Conservation (phyloP, 345 rosid species). For the Ceriops tagal region DNA sequence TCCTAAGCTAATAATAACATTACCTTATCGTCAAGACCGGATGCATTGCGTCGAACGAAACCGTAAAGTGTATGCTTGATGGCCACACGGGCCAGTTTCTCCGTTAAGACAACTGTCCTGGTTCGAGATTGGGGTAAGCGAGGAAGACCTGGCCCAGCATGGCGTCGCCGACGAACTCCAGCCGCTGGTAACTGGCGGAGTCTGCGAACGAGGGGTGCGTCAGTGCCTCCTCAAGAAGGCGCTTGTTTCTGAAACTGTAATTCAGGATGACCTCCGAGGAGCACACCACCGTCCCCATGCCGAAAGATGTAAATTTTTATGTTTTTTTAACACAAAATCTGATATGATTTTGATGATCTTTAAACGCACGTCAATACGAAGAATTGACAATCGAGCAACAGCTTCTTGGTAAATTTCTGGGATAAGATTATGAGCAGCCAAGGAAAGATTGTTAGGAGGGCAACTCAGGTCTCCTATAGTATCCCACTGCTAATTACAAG, state of each 20-base stretch:
- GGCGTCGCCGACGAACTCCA: constrained; percentile 81
- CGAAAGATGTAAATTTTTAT: too few species aligned
- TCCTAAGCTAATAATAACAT: too few species aligned
- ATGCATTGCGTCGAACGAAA: constrained; percentile 42
- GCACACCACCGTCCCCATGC: constrained; percentile 32
- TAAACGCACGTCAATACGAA: too few species aligned
- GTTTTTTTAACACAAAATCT: too few species aligned
- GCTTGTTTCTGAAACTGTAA: constrained; percentile 44
- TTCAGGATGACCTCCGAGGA: constrained; percentile 52
- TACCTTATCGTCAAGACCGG: constrained; percentile 43
- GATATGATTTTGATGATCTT: too few species aligned
- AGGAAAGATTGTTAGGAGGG: too few species aligned
- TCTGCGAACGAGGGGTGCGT: constrained; percentile 57
- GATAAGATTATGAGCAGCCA: too few species aligned
- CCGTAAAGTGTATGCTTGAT: constrained; percentile 43
- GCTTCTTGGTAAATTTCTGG: too few species aligned
- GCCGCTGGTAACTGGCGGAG: constrained; percentile 50
- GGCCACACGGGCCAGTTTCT: constrained; percentile 81
- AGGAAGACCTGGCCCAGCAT: constrained; percentile 45
- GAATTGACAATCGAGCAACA: too few species aligned
- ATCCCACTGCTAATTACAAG: too few species aligned
- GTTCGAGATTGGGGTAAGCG: constrained; percentile 50
- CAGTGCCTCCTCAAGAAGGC: constrained; percentile 55
- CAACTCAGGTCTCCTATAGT: too few species aligned
- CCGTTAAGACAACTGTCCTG: constrained; percentile 56